Base-by-base conservation (phyloP, 768 basidiomycete species). In the Vararia minispora region DNA sequence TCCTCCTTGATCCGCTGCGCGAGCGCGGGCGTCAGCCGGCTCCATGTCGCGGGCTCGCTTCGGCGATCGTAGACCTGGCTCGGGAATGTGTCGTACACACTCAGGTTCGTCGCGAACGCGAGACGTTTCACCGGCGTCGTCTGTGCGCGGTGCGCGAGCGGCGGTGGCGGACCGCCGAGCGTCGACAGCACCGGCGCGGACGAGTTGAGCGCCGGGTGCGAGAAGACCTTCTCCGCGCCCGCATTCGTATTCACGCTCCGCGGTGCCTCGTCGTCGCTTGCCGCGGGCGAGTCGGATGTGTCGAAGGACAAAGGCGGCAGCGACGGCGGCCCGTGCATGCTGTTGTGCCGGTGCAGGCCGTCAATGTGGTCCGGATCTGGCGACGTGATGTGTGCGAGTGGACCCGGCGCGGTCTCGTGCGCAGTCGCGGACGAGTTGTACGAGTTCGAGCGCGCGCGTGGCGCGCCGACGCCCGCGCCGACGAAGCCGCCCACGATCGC, bases 1-100 rank as follows among this genome's bases (percentile, higher is more conserved):
- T 94, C 89, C 63, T 94, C 90, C 71, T 99, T 99, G 60, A 99
- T 98, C 51, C 82, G 72, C 67, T 97, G 89, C 28, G 94, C 94
- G 52, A 98, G 66, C 41, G 83, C 79, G 30, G 94, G 95, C 37
- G 95, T 99, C 52, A 99, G 63, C 28, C 87, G 74, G 62, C 92
- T 97, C 79, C 91, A 97, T 20, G 94, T 98, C 33, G 91, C 92
- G 16, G 89, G 90, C 60, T 97, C 94, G 49, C 88, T 90, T 52
- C 91, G 69, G 37, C 95, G 71, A 62, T 99, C 94, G 62, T 99
- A 99, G 44, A 89, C 82, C 23, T 74, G 67, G 16, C 87, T 60
- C 31, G 88, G 77, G 67, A 95, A 98, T n/a, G 94, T 99, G 58
- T 91, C 87, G 53, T 98, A 98, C 29, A 99, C 87, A 21, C 86